Evolutionary conservation across 768 basidiomycete species (phyloP), one percentile per base, ranked within the genome.

Genomic region (Royoungia palumana): DNA sequence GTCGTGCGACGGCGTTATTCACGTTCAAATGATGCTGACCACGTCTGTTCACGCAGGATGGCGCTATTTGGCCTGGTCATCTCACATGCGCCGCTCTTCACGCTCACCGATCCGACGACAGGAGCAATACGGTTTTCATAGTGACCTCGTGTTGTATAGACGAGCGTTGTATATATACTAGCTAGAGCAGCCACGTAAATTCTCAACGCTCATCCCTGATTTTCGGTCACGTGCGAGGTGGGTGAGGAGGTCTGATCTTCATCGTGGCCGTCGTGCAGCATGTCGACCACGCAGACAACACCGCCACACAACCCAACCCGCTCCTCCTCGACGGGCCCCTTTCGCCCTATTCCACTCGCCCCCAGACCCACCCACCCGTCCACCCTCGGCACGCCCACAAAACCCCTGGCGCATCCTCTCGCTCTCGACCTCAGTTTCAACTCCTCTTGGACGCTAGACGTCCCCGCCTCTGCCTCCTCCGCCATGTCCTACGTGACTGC

Each of bases 81-180:
- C 6, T 66, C 68, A 14, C 66, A 67, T 41, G 62, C 56, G 51
- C 62, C 68, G 28, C 39, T 67, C 43, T 66, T 67, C 54, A 61
- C 54, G 25, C 46, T 69, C 44, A 63, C 67, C 45, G 67, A 67
- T 54, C 63, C 66, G 36, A 50, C 53, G 11, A 69, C 67, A 42
- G 67, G 65, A 27, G 61, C 58, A 28, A 48, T 67, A 49, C 54
- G 46, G 50, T 69, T 65, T 59, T 67, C 65, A 47, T 69, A 64
- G 55, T 45, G 13, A 20, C 54, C 61, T 61, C 61, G 53, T 59
- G 61, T 49, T 25, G 47, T 47, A 46, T 37, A 28, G 9, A 24
- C 36, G 30, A 38, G 20, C 16, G n/a, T n/a, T n/a, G 44, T 55
- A 51, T 55, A 66, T 61, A 66, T 47, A 40, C 39, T 38, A 27